Percentiles rank a stretch among this genome's conserved stretches.
phyloP scores from a whole-genome alignment of 306 rosid genomes.

The Malus sieversii region DNA sequence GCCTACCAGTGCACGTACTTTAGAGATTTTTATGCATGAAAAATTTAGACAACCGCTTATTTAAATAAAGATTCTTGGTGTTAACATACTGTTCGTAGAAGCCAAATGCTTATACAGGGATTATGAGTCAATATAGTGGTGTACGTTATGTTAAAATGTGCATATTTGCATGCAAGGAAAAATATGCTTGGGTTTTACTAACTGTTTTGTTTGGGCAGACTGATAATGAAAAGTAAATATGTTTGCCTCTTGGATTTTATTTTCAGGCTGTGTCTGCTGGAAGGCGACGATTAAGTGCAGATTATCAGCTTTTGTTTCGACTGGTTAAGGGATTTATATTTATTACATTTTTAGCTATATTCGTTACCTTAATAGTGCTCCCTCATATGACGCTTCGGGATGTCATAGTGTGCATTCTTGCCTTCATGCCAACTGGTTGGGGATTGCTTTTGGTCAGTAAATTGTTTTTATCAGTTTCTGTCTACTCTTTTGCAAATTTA shows the following conservation, averaged over 20 bases:
- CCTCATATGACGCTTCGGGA: slow-evolving; percentile 61
- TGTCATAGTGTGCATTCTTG: slow-evolving; percentile 65
- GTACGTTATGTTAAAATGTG: not conserved
- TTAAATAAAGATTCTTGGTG: too few relatives aligned
- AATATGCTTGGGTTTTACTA: not conserved
- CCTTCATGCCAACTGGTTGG: slow-evolving; percentile 97
- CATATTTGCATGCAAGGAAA: not conserved
- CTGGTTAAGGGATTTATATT: slow-evolving; percentile 57
- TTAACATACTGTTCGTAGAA: too few relatives aligned
- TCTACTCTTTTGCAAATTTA: not conserved
- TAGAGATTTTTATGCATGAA: too few relatives aligned
- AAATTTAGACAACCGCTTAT: too few relatives aligned
- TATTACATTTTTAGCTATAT: slow-evolving; percentile 44
- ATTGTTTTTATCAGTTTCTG: not conserved
- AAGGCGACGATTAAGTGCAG: slow-evolving; percentile 76
- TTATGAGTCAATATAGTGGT: too few relatives aligned
- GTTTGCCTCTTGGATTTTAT: not conserved
- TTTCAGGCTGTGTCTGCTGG: slow-evolving; percentile 73
- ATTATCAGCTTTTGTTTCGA: slow-evolving; percentile 76
- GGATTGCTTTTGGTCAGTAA: slow-evolving; percentile 77
- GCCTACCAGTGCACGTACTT: too few relatives aligned
- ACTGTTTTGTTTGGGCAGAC: not conserved
- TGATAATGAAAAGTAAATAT: not conserved
- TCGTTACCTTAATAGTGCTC: slow-evolving; percentile 55
- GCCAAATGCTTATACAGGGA: too few relatives aligned